Percentiles rank a stretch among this genome's conserved stretches.
These are phyloP conservation scores for Clitoria ternatea DNA, from an alignment of 306 rosid genomes.

Conservation along the genomic window DNA sequence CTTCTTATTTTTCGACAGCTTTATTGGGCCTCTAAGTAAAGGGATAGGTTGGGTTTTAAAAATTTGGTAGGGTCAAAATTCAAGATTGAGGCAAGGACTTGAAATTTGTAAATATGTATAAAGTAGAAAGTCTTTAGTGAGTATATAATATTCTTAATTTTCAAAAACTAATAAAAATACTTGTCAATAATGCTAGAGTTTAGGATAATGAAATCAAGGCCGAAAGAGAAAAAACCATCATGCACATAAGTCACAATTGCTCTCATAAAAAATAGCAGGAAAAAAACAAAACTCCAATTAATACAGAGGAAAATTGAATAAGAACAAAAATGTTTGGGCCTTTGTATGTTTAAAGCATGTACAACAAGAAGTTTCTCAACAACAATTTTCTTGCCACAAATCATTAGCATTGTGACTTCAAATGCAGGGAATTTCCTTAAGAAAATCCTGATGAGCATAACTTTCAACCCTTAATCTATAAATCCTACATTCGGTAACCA, in stretches of 20 bases:
- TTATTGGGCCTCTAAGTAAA: no score
- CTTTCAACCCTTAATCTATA: conserved; percentile 17
- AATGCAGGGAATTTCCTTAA: conserved; percentile 33
- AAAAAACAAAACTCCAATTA: background rate
- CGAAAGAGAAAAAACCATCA: background rate
- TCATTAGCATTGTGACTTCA: conserved; percentile 34
- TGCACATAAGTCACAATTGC: background rate
- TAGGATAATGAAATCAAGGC: background rate
- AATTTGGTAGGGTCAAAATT: no score
- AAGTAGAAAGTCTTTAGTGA: background rate
- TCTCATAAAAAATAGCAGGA: background rate
- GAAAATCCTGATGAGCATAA: background rate
- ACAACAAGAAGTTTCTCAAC: conserved; percentile 21
- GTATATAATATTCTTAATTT: background rate
- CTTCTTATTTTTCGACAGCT: no score
- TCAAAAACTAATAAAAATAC: no score
- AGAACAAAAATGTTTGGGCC: background rate
- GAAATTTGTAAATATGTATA: no score
- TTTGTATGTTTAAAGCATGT: background rate
- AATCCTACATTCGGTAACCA: no score
- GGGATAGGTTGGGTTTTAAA: no score
- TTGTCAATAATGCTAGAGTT: background rate
- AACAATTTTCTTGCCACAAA: conserved; percentile 10
- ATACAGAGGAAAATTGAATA: background rate
- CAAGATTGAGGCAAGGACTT: no score